Base-by-base conservation (phyloP, 1,284 basidiomycete genomes). In the Ceratobasidium sp. region DNA sequence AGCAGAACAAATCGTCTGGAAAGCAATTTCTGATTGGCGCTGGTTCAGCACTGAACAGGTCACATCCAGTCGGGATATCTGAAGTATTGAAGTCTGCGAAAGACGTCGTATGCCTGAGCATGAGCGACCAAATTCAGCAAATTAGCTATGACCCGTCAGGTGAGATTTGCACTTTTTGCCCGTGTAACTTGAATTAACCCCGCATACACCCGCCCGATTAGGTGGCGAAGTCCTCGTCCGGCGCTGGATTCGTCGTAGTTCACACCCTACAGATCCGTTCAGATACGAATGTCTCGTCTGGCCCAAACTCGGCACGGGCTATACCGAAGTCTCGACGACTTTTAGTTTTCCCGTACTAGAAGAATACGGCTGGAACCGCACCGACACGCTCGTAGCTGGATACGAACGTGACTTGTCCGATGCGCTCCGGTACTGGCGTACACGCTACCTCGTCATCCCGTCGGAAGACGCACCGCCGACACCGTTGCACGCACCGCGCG, bases 91-190 rank as follows among this genome's bases (percentile, higher is more conserved):
- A 85, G 76, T 90, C 90, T 3, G 82, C 85, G 63, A 90, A 90
- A n/a, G 86, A 86, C 64, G 94, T 96, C 0, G 93, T 98, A 28
- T 98, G 95, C 86, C 89, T 99, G 72, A 96, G 95, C 81, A 96
- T 97, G 90, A 94, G 93, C 83, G 98, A 97, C 84, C 96, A 98
- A 85, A 96, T 99, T 68, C 97, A 99, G 85, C 90, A 94, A 40
- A 93, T 99, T 81, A 92, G 93, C 26, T 99, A 97, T 82, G 88
- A 89, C 80, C 84, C 86, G 77, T 92, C 91, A 26, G 94, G 23
- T 94, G 97, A 81, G 90, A 92, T 26, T 40, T 15, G 23, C 4
- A 7, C 10, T 18, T 39, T 1, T 3, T 23, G 20, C 39, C 12
- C 7, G 33, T 28, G n/a, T 9, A 2, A 20, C 23, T 40, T 40